Percentiles rank a stretch among this genome's conserved stretches.
phyloP scores from a whole-genome alignment of 2,329 filamentous ascomycete genomes.

The Rasamsonia emersonii region DNA sequence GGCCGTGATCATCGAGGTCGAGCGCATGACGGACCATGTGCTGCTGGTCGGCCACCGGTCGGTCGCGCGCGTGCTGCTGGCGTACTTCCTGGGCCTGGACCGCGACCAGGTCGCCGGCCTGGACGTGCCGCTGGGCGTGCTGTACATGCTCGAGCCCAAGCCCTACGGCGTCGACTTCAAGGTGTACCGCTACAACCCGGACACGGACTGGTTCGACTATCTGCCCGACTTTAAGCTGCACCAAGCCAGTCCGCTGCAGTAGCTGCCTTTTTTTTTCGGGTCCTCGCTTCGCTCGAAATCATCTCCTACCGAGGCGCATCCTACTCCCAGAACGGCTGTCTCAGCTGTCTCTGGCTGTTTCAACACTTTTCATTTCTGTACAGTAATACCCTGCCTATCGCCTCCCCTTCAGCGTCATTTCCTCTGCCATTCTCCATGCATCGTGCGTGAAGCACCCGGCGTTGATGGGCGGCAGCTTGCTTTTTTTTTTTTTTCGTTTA shows the following conservation, averaged over 20 bases:
- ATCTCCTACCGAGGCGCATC: too few relatives aligned
- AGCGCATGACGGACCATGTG: conserved; percentile 93
- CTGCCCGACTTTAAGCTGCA: conserved; percentile 72
- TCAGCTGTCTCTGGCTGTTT: too few relatives aligned
- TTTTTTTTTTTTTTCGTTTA: not conserved
- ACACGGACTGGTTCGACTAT: conserved; percentile 71
- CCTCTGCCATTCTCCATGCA: too few relatives aligned
- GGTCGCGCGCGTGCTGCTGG: conserved; percentile 82
- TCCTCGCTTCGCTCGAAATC: too few relatives aligned
- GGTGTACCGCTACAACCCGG: conserved; percentile 81
- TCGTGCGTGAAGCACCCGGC: not conserved
- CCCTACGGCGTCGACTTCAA: conserved; percentile 97
- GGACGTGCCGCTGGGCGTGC: conserved; percentile 85
- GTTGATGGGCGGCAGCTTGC: not conserved
- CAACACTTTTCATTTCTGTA: too few relatives aligned
- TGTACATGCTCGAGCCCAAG: conserved; percentile 94
- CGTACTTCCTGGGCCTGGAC: conserved; percentile 91
- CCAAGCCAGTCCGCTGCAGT: conserved; percentile 23
- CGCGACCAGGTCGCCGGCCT: conserved; percentile 88
- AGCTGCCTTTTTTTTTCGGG: not conserved
- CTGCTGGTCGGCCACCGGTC: conserved; percentile 88
- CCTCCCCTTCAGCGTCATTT: too few relatives aligned
- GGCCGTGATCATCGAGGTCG: conserved; percentile 92
- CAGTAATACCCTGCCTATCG: too few relatives aligned
- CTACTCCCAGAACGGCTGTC: too few relatives aligned